These are phyloP conservation scores for Rubia occidens DNA, from an alignment of 305 asterid species.

Conservation along the genomic window DNA sequence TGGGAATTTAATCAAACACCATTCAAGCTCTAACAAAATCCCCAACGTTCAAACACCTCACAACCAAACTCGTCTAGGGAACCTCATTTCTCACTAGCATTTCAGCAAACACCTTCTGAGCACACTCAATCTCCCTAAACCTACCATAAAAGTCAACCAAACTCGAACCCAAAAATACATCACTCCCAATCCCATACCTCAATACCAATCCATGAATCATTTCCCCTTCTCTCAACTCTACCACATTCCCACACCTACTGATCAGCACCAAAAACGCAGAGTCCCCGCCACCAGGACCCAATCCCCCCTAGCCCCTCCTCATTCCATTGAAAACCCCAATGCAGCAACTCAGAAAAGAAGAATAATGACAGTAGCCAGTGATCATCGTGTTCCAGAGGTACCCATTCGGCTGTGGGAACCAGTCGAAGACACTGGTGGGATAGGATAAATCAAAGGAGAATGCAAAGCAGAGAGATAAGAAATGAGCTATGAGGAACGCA, in stretches of 20 bases:
- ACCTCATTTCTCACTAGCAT: conserved; percentile 52
- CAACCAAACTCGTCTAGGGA: conserved; percentile 66
- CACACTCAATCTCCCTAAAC: conserved; percentile 46
- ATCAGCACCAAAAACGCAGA: conserved; percentile 49
- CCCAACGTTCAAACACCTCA: conserved; percentile 38
- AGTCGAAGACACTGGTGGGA: conserved; percentile 40
- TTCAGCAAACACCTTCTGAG: conserved; percentile 52
- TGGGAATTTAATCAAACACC: conserved; percentile 60
- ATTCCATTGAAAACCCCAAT: conserved; percentile 36
- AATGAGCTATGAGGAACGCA: conserved; percentile 39
- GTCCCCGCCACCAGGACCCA: conserved; percentile 35
- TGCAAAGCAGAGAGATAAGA: conserved; percentile 36
- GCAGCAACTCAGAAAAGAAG: conserved; percentile 23
- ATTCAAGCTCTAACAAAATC: conserved; percentile 32
- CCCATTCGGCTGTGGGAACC: conserved; percentile 40
- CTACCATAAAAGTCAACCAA: conserved; percentile 71
- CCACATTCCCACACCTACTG: conserved; percentile 36
- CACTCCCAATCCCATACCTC: conserved; percentile 41
- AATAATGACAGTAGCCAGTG: conserved; percentile 34
- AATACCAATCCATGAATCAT: conserved; percentile 42
- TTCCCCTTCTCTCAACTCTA: conserved; percentile 51
- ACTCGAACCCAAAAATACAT: conserved; percentile 58
- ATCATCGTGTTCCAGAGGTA: conserved; percentile 60
- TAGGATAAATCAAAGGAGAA: conserved; percentile 31
- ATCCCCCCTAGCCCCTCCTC: conserved; percentile 24